phyloP scores from a whole-genome alignment of 2,329 filamentous ascomycete species.

The Epichloe hybrida region DNA sequence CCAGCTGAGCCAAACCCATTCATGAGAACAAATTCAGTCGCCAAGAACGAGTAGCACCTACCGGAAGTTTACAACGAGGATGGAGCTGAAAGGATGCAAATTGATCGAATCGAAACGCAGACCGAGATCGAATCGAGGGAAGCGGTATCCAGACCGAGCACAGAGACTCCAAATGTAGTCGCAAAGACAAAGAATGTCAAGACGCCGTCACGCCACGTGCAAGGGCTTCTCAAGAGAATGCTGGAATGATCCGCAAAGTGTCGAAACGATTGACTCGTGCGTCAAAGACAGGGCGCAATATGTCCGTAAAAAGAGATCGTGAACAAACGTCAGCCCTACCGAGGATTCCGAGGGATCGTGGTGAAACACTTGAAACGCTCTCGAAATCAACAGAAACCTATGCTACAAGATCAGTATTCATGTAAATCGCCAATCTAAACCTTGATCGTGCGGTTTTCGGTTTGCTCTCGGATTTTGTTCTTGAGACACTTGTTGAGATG shows the following conservation, averaged over 20 bases:
- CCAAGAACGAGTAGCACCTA: constrained; percentile 5
- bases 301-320: constrained; percentile 12
- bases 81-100: constrained; percentile 15
- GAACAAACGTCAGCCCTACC: constrained; percentile 22
- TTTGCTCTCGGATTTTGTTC: background rate
- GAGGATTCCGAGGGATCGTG: constrained; percentile 27
- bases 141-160: constrained; percentile 23
- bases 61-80: constrained; percentile 1
- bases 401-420: constrained; percentile 14
- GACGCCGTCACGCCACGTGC: constrained; percentile 27
- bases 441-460: background rate
- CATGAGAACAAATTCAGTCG: background rate
- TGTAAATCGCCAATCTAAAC: background rate
- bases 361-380: constrained; percentile 25
- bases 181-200: constrained; percentile 23
- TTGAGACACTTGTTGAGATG: background rate
- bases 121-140: constrained; percentile 21
- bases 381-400: constrained; percentile 27
- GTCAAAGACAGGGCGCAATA: constrained; percentile 14
- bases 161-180: constrained; percentile 24
- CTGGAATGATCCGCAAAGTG: constrained; percentile 11
- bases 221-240: constrained; percentile 18
- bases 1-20: background rate
- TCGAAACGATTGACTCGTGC: constrained; percentile 6
- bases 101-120: constrained; percentile 16